Evolutionary conservation across 1,284 basidiomycete species (phyloP).

Genomic region (Cutaneotrichosporon sp.): DNA sequence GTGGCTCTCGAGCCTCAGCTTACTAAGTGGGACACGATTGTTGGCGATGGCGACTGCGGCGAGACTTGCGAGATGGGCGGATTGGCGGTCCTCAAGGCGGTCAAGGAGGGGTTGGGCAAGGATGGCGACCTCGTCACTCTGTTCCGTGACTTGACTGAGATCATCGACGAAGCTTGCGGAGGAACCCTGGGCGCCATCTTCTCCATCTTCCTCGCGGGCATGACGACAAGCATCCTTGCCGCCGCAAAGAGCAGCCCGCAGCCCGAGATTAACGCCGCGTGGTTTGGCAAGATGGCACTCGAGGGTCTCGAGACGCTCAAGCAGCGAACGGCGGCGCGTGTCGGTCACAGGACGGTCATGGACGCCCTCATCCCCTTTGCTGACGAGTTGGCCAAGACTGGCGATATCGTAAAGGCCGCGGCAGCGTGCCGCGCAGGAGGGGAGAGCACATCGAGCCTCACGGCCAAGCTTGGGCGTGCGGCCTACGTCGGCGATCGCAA

Average conservation of each 20-base stretch:
- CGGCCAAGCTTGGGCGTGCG: slow-evolving; percentile 55
- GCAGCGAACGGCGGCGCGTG: slow-evolving; percentile 54
- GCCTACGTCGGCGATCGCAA: slow-evolving; percentile 53
- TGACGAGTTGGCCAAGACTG: slow-evolving; percentile 42
- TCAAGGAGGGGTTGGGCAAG: slow-evolving; percentile 36
- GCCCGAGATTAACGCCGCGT: slow-evolving; percentile 8
- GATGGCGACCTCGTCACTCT: slow-evolving; percentile 45
- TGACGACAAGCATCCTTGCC: slow-evolving; percentile 41
- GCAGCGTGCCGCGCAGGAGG: slow-evolving; percentile 48
- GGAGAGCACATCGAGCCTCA: slow-evolving; percentile 49
- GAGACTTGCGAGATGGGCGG: slow-evolving; percentile 50
- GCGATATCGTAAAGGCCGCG: slow-evolving; percentile 46
- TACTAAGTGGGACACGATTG: slow-evolving; percentile 55
- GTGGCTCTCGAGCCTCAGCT: slow-evolving; percentile 54
- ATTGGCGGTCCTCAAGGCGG: slow-evolving; percentile 39
- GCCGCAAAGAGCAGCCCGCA: slow-evolving; percentile 21
- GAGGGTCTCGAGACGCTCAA: slow-evolving; percentile 46
- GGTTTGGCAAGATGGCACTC: slow-evolving; percentile 26
- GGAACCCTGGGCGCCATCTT: slow-evolving; percentile 52
- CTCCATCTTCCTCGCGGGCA: slow-evolving; percentile 50
- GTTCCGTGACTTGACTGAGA: slow-evolving; percentile 47
- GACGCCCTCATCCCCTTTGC: slow-evolving; percentile 56
- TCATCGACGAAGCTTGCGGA: slow-evolving; percentile 50
- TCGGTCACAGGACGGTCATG: slow-evolving; percentile 55
- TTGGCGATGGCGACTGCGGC: slow-evolving; percentile 52